Conservation (phyloP, 2,329 filamentous ascomycete species). For the Aspergillus clavatus region DNA sequence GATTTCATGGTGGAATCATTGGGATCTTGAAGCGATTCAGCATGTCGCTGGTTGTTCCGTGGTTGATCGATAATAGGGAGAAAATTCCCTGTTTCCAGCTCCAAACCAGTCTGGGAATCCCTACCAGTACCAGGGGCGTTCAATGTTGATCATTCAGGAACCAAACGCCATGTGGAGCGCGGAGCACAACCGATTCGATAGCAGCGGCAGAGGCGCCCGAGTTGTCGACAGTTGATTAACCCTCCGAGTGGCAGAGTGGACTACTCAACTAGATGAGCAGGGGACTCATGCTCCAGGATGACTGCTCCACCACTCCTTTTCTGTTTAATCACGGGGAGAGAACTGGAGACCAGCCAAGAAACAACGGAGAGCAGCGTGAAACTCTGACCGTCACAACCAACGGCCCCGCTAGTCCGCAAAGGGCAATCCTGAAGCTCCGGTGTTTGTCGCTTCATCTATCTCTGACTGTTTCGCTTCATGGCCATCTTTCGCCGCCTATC, state of each 20-base stretch:
- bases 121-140: too few species aligned
- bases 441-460: slow-evolving; percentile 25
- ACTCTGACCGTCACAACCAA: slow-evolving; percentile 26
- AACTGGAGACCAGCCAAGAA: slow-evolving; percentile 10
- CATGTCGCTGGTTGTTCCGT: too few species aligned
- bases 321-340: slow-evolving; percentile 5
- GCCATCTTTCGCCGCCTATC: slow-evolving; percentile 24
- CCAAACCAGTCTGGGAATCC: too few species aligned
- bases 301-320: not conserved
- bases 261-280: too few species aligned
- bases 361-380: slow-evolving; percentile 20
- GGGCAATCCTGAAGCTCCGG: slow-evolving; percentile 9
- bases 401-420: slow-evolving; percentile 15
- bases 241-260: too few species aligned
- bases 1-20: too few species aligned
- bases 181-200: not conserved
- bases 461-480: slow-evolving; percentile 21
- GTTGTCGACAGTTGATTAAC: not conserved
- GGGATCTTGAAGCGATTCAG: too few species aligned
- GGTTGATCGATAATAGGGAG: too few species aligned
- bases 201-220: not conserved
- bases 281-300: too few species aligned
- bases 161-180: not conserved
- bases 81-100: too few species aligned
- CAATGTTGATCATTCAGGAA: not conserved